phyloP scores from a whole-genome alignment of 441 rosid species.

The Theobroma grandiflorum region DNA sequence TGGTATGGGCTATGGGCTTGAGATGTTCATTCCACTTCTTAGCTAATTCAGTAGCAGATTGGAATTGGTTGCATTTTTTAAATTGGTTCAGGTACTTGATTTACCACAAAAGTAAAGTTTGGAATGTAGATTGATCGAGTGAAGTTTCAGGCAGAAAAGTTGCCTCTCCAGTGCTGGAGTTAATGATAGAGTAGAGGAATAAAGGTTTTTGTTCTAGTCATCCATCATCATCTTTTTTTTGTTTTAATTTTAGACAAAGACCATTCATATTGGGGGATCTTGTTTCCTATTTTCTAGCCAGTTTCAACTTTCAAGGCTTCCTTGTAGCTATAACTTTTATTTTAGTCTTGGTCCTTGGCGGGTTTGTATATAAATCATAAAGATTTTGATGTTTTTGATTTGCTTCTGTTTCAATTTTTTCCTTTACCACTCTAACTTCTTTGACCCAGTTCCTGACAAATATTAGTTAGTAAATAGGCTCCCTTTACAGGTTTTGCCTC shows the following conservation, averaged over 20 bases:
- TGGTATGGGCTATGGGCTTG: neutral
- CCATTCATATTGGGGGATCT: neutral
- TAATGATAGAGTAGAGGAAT: neutral
- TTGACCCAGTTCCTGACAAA: neutral
- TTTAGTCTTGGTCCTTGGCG: neutral
- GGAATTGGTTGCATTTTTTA: neutral
- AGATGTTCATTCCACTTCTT: neutral
- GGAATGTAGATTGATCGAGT: neutral
- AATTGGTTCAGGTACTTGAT: neutral
- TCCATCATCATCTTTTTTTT: neutral
- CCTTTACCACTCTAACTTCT: neutral
- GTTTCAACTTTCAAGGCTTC: slow-evolving; percentile 7
- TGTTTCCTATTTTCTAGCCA: neutral
- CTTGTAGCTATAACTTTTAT: neutral
- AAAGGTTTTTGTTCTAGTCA: neutral
- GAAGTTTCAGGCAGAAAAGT: neutral
- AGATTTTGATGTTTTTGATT: neutral
- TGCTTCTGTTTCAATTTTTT: neutral
- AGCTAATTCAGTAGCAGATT: neutral
- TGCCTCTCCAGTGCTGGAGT: neutral
- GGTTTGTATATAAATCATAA: neutral
- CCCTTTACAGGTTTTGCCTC: neutral
- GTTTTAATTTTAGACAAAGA: neutral
- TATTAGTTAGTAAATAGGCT: neutral
- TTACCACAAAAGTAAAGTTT: too few species aligned